Conservation (phyloP, 163 green algal species). For the Dunaliella salina region DNA sequence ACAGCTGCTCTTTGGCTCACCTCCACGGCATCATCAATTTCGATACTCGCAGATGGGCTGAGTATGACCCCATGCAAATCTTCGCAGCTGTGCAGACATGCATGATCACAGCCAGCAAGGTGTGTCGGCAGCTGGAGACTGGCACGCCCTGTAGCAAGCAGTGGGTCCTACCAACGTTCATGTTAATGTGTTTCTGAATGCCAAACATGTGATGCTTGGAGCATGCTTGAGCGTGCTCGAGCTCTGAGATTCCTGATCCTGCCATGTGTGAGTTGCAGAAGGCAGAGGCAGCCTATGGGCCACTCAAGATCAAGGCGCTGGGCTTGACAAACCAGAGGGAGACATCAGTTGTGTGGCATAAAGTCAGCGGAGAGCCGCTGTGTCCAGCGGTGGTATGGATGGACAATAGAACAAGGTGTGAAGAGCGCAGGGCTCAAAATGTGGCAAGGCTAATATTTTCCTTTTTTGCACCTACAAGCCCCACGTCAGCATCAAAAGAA, state of each 20-base stretch:
- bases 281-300: neutral
- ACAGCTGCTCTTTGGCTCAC: neutral
- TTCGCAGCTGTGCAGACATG: neutral
- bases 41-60: neutral
- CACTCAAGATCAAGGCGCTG: conserved; percentile 33
- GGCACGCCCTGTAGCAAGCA: neutral
- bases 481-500: no score
- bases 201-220: neutral
- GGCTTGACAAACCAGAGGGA: conserved; percentile 95
- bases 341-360: conserved; percentile 87
- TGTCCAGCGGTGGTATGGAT: conserved; percentile 94
- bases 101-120: neutral
- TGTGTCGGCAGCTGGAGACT: neutral
- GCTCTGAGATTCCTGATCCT: no score
- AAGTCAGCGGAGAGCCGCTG: conserved; percentile 70
- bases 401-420: conserved; percentile 77
- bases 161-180: neutral
- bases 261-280: neutral
- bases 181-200: neutral
- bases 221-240: no score
- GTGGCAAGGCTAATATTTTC: no score
- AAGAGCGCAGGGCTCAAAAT: no score
- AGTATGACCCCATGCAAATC: neutral
- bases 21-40: neutral
- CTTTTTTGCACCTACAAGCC: no score